Conservation (phyloP, 2,329 filamentous ascomycete species). For the Colletotrichum sp. region DNA sequence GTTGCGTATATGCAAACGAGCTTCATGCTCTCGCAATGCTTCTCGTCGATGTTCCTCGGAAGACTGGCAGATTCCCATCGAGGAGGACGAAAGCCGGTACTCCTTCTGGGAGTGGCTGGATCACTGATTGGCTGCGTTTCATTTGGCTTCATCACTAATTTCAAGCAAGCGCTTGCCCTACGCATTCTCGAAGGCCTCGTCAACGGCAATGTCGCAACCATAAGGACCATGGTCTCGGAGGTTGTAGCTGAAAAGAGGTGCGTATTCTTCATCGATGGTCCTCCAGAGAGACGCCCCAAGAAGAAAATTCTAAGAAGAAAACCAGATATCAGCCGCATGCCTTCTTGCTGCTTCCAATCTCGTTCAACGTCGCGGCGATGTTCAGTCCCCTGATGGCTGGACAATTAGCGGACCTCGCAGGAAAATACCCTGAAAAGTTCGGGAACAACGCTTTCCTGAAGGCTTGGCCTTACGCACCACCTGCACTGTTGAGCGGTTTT, state of each 20-base stretch:
- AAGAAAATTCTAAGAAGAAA: neutral
- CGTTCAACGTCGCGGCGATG: neutral
- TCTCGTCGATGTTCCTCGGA: neutral
- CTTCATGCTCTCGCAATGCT: neutral
- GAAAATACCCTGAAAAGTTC: slow-evolving; percentile 4
- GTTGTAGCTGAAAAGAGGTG: neutral
- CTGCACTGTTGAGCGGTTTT: neutral
- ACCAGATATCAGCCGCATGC: neutral
- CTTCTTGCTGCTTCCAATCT: neutral
- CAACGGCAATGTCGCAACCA: neutral
- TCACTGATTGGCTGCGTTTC: neutral
- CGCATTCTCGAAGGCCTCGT: neutral
- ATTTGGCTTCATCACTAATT: slow-evolving; percentile 7
- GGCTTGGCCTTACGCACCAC: neutral
- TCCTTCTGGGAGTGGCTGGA: neutral
- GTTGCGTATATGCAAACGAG: neutral
- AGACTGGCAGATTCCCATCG: neutral
- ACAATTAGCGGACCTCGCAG: neutral
- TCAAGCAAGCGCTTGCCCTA: neutral
- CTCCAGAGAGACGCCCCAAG: neutral
- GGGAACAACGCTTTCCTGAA: neutral
- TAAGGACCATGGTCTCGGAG: slow-evolving; percentile 5
- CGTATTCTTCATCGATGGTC: neutral
- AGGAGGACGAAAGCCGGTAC: neutral
- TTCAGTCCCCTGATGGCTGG: neutral